Conservation (phyloP, 129 eudicot species). For the Deinandra increscens region DNA sequence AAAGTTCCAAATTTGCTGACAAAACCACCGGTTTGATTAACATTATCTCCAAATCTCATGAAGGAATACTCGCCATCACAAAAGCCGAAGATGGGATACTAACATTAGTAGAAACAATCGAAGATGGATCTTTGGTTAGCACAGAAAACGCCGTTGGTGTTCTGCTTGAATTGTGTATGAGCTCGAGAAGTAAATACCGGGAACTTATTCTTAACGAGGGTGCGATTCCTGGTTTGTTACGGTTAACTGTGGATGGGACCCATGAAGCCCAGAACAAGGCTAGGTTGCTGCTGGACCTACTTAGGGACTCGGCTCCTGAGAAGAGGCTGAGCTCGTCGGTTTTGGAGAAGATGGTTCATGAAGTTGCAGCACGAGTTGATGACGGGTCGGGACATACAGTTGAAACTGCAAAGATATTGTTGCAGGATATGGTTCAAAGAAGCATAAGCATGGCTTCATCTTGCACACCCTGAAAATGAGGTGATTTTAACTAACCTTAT, state of each 20-base stretch:
- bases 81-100: slow-evolving; percentile 55
- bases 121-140: slow-evolving; percentile 76
- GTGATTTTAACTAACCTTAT: slow-evolving; percentile 49
- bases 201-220: slow-evolving; percentile 82
- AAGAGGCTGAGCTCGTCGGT: slow-evolving; percentile 40
- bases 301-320: slow-evolving; percentile 46
- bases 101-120: slow-evolving; percentile 68
- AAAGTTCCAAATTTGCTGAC: slow-evolving; percentile 71
- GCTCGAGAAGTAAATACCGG: slow-evolving; percentile 60
- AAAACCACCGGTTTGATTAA: slow-evolving; percentile 58
- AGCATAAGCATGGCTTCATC: slow-evolving; percentile 46
- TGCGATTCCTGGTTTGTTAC: slow-evolving; percentile 76
- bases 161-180: slow-evolving; percentile 53
- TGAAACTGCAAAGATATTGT: slow-evolving; percentile 56
- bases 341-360: slow-evolving; percentile 54
- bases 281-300: slow-evolving; percentile 55
- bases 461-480: slow-evolving; percentile 35
- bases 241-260: slow-evolving; percentile 71
- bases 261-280: slow-evolving; percentile 57
- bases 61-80: slow-evolving; percentile 54
- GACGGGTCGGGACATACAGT: slow-evolving; percentile 55
- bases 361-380: slow-evolving; percentile 53
- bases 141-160: slow-evolving; percentile 70
- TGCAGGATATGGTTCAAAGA: slow-evolving; percentile 64
- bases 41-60: slow-evolving; percentile 43